Conservation (phyloP, 2,329 filamentous ascomycete species). For the Chrysoporthe cubensis region DNA sequence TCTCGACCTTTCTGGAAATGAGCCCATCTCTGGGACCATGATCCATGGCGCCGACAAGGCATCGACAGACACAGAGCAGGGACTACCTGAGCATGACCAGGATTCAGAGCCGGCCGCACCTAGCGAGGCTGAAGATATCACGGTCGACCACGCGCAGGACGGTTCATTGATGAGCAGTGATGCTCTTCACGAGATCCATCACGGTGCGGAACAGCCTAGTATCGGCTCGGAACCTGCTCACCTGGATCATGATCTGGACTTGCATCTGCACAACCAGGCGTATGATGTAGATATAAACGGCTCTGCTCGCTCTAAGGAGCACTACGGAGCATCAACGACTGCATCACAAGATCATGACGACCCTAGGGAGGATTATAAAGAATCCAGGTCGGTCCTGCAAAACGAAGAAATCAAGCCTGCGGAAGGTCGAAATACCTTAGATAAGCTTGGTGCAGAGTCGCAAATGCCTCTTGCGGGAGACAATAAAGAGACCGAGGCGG, state of each 20-base stretch:
- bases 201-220: background rate
- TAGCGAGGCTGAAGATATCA: background rate
- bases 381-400: background rate
- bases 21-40: conserved; percentile 29
- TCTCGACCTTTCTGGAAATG: conserved; percentile 24
- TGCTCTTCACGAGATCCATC: background rate
- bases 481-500: background rate
- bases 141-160: background rate
- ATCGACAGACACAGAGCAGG: background rate
- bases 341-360: background rate
- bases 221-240: too few relatives aligned
- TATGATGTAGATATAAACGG: too few relatives aligned
- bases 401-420: background rate
- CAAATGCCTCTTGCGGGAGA: background rate
- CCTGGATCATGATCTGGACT: too few relatives aligned
- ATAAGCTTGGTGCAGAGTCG: background rate
- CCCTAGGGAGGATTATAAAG: background rate
- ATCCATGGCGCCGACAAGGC: conserved; percentile 27
- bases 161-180: background rate
- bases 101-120: background rate
- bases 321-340: background rate
- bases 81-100: background rate
- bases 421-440: background rate
- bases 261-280: too few relatives aligned
- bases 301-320: background rate